Conservation (phyloP, 139 green algal species). For the Zygnema circumcarinatum region DNA sequence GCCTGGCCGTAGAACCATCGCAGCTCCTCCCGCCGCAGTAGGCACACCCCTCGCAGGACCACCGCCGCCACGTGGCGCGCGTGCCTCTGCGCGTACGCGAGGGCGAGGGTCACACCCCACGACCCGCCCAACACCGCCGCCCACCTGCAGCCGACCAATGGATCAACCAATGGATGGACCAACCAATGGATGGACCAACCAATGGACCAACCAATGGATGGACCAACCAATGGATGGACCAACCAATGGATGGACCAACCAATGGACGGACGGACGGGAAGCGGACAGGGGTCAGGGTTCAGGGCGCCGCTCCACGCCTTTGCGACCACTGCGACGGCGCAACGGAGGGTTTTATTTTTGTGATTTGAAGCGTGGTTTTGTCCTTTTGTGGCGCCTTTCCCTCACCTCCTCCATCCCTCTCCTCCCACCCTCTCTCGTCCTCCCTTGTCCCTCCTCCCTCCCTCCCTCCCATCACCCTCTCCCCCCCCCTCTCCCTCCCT, state of each 20-base stretch:
- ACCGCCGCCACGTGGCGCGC: slow-evolving; percentile 63
- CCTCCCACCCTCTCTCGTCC: too few relatives aligned
- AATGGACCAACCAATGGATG: not conserved
- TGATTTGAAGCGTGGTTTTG: too few relatives aligned
- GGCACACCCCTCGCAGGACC: slow-evolving; percentile 77
- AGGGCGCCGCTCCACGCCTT: too few relatives aligned
- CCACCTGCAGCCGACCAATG: not conserved
- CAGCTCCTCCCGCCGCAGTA: slow-evolving; percentile 73
- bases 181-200: not conserved
- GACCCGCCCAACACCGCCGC: slow-evolving; percentile 62
- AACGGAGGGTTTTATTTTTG: too few relatives aligned
- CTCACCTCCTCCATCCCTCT: too few relatives aligned
- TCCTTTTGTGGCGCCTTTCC: too few relatives aligned
- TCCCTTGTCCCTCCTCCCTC: too few relatives aligned
- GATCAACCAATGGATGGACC: not conserved
- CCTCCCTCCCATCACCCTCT: too few relatives aligned
- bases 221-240: not conserved
- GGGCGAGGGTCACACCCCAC: slow-evolving; percentile 72
- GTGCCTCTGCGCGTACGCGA: slow-evolving; percentile 73
- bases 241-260: not conserved
- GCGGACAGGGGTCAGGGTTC: too few relatives aligned
- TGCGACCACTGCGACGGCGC: too few relatives aligned
- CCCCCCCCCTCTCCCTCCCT: too few relatives aligned
- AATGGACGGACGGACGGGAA: too few relatives aligned
- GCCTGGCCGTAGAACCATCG: slow-evolving; percentile 80